These are phyloP conservation scores for Botrytis tulipae DNA, from an alignment of 2,329 filamentous ascomycete species.

Conservation along the genomic window DNA sequence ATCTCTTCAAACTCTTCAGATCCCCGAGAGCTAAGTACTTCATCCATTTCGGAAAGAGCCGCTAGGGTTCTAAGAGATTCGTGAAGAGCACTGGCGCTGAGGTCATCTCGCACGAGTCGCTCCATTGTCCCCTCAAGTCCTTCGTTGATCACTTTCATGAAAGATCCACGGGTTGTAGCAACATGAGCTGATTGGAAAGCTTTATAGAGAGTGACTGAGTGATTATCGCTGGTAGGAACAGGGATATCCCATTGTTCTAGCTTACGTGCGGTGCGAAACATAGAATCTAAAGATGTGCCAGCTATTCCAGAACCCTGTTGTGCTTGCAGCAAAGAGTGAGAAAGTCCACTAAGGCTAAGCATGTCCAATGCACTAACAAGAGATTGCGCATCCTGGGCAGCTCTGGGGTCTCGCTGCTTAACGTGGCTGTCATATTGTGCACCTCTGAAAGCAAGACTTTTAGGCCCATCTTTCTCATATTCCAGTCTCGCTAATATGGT, in stretches of 20 bases:
- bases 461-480: conserved; percentile 83
- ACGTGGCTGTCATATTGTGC: conserved; percentile 88
- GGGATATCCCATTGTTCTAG: conserved; percentile 92
- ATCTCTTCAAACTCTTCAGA: conserved; percentile 59
- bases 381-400: conserved; percentile 61
- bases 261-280: conserved; percentile 75
- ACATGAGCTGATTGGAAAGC: conserved; percentile 77
- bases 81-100: conserved; percentile 53
- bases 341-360: conserved; percentile 82
- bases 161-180: conserved; percentile 54
- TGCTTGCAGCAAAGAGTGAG: conserved; percentile 71
- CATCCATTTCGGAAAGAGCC: conserved; percentile 76
- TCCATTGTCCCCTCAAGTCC: conserved; percentile 61
- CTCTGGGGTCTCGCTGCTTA: conserved; percentile 55
- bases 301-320: conserved; percentile 60
- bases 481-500: conserved; percentile 81
- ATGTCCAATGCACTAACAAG: conserved; percentile 75
- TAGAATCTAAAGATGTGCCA: conserved; percentile 63
- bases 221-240: conserved; percentile 62
- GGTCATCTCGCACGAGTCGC: conserved; percentile 49
- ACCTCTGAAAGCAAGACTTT: conserved; percentile 85
- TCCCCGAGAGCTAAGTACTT: conserved; percentile 63
- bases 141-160: conserved; percentile 59
- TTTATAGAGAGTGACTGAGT: conserved; percentile 71
- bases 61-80: conserved; percentile 63